A percentile compares a stretch with the other conserved stretches of the same genome.
phyloP scores from a whole-genome alignment of 257 asterid species.

The Solanum piurae region DNA sequence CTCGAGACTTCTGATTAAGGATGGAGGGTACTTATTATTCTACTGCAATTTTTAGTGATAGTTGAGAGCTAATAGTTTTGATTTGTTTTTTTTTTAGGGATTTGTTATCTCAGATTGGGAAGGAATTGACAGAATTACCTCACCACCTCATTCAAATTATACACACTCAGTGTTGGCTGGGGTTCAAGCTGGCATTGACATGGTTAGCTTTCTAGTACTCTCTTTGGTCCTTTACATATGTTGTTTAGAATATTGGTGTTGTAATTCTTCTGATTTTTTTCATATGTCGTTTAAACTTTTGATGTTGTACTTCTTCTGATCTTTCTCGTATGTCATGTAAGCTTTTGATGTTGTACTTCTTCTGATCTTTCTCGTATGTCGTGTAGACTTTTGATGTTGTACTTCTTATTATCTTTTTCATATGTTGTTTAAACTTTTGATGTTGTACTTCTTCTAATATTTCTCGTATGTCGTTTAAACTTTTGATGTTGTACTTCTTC shows the following conservation, averaged over 20 bases:
- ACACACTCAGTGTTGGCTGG: constrained; percentile 19
- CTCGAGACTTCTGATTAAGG: background rate
- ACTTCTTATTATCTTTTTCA: background rate
- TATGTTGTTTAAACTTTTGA: background rate
- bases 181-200: constrained; percentile 39
- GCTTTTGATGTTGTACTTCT: background rate
- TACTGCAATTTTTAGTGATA: background rate
- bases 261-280: background rate
- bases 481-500: too few species aligned
- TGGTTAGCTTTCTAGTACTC: constrained; percentile 9
- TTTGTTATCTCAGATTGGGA: constrained; percentile 41
- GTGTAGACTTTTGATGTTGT: background rate
- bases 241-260: background rate
- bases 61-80: background rate
- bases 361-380: background rate
- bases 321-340: background rate
- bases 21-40: background rate
- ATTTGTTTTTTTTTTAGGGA: constrained; percentile 12
- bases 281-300: background rate
- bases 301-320: background rate
- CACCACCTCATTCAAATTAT: constrained; percentile 24
- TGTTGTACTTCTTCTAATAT: background rate
- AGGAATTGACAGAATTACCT: constrained; percentile 28
- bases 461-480: fast-evolving
- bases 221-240: background rate